Percentiles rank a stretch among this genome's conserved stretches.
Evolutionary conservation across 257 asterid genomes (phyloP).

Genomic region (Echites panduratus): DNA sequence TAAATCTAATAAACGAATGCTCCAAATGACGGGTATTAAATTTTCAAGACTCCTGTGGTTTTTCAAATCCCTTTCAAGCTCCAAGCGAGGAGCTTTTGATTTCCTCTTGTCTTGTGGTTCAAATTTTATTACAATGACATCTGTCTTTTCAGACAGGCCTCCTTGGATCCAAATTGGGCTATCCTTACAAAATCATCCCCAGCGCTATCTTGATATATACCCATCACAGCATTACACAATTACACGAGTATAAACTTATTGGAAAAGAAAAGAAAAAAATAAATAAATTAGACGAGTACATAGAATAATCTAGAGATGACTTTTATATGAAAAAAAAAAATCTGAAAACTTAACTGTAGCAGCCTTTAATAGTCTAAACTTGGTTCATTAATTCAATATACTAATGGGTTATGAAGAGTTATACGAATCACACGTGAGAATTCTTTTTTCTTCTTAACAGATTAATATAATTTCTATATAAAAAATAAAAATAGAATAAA

Average conservation of each 20-base stretch:
- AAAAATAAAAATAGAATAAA: background rate
- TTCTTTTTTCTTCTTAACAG: too few relatives aligned
- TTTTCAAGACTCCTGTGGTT: constrained; percentile 12
- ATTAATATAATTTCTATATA: too few relatives aligned
- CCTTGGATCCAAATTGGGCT: background rate
- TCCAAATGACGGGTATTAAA: background rate
- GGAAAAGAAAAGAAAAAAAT: background rate
- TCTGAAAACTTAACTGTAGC: background rate
- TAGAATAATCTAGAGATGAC: background rate
- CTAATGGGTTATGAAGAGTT: background rate
- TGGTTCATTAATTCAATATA: background rate
- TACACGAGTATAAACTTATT: background rate
- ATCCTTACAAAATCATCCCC: background rate
- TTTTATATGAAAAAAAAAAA: background rate
- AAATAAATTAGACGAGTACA: background rate
- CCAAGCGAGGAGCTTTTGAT: constrained; percentile 29
- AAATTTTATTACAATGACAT: constrained; percentile 17
- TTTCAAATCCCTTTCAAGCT: constrained; percentile 34
- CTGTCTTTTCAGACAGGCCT: background rate
- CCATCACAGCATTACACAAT: background rate
- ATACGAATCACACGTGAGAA: background rate
- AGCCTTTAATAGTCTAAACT: background rate
- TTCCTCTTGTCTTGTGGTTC: constrained; percentile 42
- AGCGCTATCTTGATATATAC: background rate
- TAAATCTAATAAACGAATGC: background rate